Conservation (phyloP, 495 filamentous ascomycete species). For the Xylaria longipes region DNA sequence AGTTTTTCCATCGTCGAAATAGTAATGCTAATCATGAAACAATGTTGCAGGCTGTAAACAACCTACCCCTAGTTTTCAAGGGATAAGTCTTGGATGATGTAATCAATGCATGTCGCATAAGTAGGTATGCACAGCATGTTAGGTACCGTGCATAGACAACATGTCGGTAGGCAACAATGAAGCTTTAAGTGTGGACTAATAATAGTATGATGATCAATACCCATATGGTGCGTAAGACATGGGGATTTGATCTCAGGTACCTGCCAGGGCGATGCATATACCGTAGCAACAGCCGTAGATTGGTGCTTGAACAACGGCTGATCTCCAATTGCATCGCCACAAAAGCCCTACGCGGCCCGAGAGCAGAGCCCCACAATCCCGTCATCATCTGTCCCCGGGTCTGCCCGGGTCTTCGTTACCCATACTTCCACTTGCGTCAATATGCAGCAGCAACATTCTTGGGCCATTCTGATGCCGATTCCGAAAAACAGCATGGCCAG, state of each 20-base stretch:
- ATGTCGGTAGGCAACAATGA: not conserved
- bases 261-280: not conserved
- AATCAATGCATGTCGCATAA: not conserved
- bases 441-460: not conserved
- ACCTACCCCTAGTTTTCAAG: too few species aligned
- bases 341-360: not conserved
- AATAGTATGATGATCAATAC: not conserved
- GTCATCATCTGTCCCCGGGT: constrained; percentile 8
- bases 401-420: not conserved
- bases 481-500: constrained; percentile 14
- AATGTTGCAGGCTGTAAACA: not conserved
- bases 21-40: too few species aligned
- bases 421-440: not conserved
- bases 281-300: not conserved
- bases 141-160: not conserved
- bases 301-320: not conserved
- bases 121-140: not conserved
- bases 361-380: constrained; percentile 4
- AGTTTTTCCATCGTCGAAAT: too few species aligned
- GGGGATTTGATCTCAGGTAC: not conserved
- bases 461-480: constrained; percentile 1
- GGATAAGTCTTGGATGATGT: not conserved
- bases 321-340: constrained; percentile 3
- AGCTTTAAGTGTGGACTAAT: not conserved
- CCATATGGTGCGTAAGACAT: not conserved